These are phyloP conservation scores for Leccinum fibrillosum DNA, from an alignment of 768 basidiomycete genomes.

Conservation along the genomic window DNA sequence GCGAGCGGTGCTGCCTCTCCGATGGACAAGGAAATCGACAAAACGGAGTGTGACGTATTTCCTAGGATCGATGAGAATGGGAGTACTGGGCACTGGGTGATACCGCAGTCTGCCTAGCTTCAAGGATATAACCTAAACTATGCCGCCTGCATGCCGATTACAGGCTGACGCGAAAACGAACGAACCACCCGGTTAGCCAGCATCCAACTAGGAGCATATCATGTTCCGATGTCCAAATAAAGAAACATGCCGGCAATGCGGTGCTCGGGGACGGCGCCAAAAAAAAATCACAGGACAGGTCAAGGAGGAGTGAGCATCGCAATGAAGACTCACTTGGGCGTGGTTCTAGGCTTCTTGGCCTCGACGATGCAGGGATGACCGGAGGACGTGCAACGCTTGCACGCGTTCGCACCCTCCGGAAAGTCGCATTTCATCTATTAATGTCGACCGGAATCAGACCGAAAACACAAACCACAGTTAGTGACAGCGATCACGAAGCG, in stretches of 20 bases:
- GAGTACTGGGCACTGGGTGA: not conserved
- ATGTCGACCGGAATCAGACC: slow-evolving; percentile 9
- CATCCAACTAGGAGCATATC: slow-evolving; percentile 17
- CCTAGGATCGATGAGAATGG: not conserved
- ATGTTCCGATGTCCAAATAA: slow-evolving; percentile 24
- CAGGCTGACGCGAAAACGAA: slow-evolving; percentile 14
- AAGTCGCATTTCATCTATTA: slow-evolving; percentile 85
- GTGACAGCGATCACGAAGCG: slow-evolving; percentile 3
- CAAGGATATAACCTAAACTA: slow-evolving; percentile 14
- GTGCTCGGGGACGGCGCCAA: slow-evolving; percentile 15
- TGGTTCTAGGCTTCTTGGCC: slow-evolving; percentile 72
- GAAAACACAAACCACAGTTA: slow-evolving; percentile 12
- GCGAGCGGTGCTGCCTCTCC: slow-evolving; percentile 12
- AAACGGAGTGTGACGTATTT: not conserved
- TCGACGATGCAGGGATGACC: slow-evolving; percentile 82
- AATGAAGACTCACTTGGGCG: slow-evolving; percentile 68
- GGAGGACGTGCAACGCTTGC: slow-evolving; percentile 69
- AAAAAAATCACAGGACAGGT: not conserved
- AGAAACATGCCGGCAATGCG: slow-evolving; percentile 24
- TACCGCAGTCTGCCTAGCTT: slow-evolving; percentile 6
- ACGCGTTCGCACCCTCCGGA: slow-evolving; percentile 67
- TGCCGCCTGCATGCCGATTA: slow-evolving; percentile 9
- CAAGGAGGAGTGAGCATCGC: slow-evolving; percentile 14
- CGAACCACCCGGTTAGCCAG: slow-evolving; percentile 5
- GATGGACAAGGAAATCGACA: slow-evolving; percentile 9